Evolutionary conservation across 1,284 basidiomycete genomes (phyloP).

Genomic region (Moesziomyces aphidis): DNA sequence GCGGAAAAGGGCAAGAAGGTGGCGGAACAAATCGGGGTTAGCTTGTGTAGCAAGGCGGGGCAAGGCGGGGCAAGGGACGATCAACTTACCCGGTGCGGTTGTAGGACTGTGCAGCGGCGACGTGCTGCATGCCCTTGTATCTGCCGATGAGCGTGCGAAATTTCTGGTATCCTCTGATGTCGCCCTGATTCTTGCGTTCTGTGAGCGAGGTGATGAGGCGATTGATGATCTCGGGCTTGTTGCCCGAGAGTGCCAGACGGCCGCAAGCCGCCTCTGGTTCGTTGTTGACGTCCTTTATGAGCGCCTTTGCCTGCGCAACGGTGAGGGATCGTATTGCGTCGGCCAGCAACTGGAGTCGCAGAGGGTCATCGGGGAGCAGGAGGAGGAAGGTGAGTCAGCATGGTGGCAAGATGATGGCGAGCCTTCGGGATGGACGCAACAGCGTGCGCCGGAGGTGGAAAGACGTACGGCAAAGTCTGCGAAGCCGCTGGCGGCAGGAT

Average conservation of each 20-base stretch:
- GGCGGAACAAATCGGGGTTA: slow-evolving; percentile 6
- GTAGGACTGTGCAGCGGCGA: slow-evolving; percentile 2
- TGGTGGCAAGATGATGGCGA: not conserved
- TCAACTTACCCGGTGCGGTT: slow-evolving; percentile 18
- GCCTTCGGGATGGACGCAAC: too few species aligned
- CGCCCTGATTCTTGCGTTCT: slow-evolving; percentile 24
- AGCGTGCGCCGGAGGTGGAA: too few species aligned
- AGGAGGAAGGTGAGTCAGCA: slow-evolving; percentile 2
- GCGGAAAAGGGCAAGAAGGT: not conserved
- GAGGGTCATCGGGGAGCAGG: not conserved
- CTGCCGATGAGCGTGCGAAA: slow-evolving; percentile 43
- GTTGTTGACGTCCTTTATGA: slow-evolving; percentile 57
- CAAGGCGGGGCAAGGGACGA: not conserved
- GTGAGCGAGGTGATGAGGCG: slow-evolving; percentile 36
- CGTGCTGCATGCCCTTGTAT: slow-evolving; percentile 19
- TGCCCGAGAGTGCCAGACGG: slow-evolving; percentile 47
- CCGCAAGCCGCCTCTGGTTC: slow-evolving; percentile 33
- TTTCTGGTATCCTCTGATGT: slow-evolving; percentile 33
- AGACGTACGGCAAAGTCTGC: slow-evolving; percentile 30
- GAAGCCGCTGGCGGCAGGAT: slow-evolving; percentile 29
- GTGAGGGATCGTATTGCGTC: slow-evolving; percentile 47
- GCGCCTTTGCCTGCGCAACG: slow-evolving; percentile 51
- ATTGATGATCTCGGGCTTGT: slow-evolving; percentile 53
- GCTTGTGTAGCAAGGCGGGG: not conserved
- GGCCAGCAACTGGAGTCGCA: slow-evolving; percentile 13